Evolutionary conservation across 2,329 filamentous ascomycete species (phyloP), one percentile per base, ranked within the genome.

Genomic region (Hypoxylon sp.): DNA sequence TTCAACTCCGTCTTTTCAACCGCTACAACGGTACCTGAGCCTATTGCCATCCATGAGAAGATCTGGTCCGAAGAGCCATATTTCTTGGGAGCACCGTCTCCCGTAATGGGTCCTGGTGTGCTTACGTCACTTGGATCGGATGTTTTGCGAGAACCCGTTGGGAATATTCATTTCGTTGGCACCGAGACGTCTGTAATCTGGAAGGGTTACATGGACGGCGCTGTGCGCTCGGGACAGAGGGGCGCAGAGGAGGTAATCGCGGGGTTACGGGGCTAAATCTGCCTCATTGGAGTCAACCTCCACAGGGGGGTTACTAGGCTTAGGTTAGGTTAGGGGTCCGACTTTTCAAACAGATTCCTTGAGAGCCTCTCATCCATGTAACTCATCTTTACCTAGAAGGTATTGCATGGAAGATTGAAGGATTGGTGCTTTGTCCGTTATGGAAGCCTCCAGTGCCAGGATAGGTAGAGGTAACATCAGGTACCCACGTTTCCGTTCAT

Each of bases 121-220:
- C 69, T 84, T 7, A 77, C 76, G 3, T 71, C 74, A 0, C 72
- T 77, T 0, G 79, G 73, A 1, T 75, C 77, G 0, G 73, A 80
- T 10, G 74, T 73, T 3, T 66, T 85, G 8, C 73, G 80, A n/a
- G 74, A 79, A 31, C 72, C 77, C 0, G 75, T 77, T 53, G 78
- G 81, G 4, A 79, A 83, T 33, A 30, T 88, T 2, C 82, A 88
- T 70, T 89, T 88, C 70, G 85, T 82, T 2, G 86, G 87, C 0
- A 88, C 86, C 0, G 87, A 89, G 78, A 85, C 82, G 0, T 81
- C 83, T 0, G 78, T 73, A 2, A 81, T 85, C 64, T 89, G 86
- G 86, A 85, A 84, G 61, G 86, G 86, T 0, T 88, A 88, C 72
- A 88, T 89, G 85, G 87, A 89, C 66, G 87, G 87, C 1, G 87